Conservation (phyloP, 1,284 basidiomycete species). For the Marasmius tenuissimus region DNA sequence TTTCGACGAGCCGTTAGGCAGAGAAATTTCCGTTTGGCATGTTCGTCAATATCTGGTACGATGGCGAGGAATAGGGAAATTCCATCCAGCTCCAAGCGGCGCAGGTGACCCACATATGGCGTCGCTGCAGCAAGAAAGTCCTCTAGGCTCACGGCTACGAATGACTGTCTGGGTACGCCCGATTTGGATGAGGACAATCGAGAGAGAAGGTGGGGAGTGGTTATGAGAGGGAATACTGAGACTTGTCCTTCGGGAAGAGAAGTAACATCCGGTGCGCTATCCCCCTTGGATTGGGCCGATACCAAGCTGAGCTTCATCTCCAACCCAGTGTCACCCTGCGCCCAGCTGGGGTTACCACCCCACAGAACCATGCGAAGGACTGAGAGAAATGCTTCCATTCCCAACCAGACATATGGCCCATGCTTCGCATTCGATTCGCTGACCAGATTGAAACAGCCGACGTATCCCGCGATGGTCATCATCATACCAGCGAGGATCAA, state of each 20-base stretch:
- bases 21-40: not conserved
- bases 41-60: not conserved
- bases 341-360: not conserved
- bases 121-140: not conserved
- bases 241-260: not conserved
- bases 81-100: not conserved
- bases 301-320: not conserved
- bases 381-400: not conserved
- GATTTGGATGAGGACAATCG: not conserved
- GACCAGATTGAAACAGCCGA: slow-evolving; percentile 11
- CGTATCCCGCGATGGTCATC: slow-evolving; percentile 4
- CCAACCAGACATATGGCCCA: slow-evolving; percentile 1
- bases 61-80: not conserved
- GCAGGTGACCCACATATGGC: not conserved
- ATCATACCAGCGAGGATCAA: not conserved
- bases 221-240: not conserved
- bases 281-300: not conserved
- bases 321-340: not conserved
- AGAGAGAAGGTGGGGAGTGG: not conserved
- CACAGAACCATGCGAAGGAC: not conserved
- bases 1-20: not conserved
- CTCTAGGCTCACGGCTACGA: not conserved
- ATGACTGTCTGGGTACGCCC: not conserved
- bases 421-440: not conserved
- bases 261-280: not conserved